Evolutionary conservation across 257 asterid species (phyloP).

Genomic region (Nicotiana otophora): DNA sequence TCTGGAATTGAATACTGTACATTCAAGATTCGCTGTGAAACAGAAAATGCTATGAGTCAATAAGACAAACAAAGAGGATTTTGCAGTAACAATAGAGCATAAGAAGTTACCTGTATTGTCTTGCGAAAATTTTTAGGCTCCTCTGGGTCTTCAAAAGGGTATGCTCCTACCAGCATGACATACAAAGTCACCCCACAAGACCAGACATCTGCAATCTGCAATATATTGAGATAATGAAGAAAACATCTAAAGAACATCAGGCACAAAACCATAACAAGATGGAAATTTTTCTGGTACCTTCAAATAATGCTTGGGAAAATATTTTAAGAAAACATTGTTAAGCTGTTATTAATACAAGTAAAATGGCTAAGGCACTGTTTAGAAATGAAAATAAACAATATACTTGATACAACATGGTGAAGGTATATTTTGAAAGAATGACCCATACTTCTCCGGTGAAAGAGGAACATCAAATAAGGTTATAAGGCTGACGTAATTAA

Average conservation of each 20-base stretch:
- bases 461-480: neutral
- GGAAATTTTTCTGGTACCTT: neutral
- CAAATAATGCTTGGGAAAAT: neutral
- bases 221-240: constrained; percentile 7
- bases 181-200: constrained; percentile 97
- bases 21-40: constrained; percentile 77
- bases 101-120: constrained; percentile 72
- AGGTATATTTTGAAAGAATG: neutral
- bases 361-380: neutral
- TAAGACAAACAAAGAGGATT: neutral
- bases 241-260: neutral
- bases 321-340: neutral
- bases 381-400: neutral
- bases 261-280: neutral
- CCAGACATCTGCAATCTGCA: constrained; percentile 96
- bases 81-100: neutral
- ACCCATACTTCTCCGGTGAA: neutral
- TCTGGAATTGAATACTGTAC: constrained; percentile 96
- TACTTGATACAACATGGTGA: neutral
- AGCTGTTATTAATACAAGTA: neutral
- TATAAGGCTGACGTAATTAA: too few relatives aligned
- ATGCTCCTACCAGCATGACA: constrained; percentile 97
- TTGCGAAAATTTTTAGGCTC: constrained; percentile 92
- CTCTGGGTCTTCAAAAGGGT: constrained; percentile 96
- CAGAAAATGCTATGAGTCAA: constrained; percentile 14